phyloP scores from a whole-genome alignment of 371 early-diverging fungal species.

The Chytridium lagenaria region DNA sequence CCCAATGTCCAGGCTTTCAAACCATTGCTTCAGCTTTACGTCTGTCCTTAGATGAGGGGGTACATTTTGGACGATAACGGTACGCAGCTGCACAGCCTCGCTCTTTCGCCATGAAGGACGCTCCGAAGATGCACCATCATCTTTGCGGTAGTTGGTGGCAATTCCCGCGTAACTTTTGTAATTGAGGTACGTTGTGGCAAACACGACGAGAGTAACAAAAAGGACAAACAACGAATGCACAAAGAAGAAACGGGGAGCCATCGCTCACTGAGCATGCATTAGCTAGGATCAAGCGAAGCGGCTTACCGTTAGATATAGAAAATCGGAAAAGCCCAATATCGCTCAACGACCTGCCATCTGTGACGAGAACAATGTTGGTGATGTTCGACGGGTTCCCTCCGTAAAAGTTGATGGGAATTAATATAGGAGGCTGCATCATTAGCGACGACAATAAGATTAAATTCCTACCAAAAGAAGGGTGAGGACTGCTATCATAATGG shows the following conservation, averaged over 20 bases:
- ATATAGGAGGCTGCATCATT: conserved; percentile 30
- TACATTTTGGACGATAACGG: conserved; percentile 50
- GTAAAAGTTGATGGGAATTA: conserved; percentile 46
- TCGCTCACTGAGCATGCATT: conserved; percentile 14
- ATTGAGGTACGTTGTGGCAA: conserved; percentile 34
- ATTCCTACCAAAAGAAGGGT: conserved; percentile 23
- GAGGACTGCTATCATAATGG: conserved; percentile 31
- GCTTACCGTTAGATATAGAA: conserved; percentile 39
- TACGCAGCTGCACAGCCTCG: conserved; percentile 48
- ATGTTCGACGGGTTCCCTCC: conserved; percentile 1
- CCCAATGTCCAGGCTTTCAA: conserved; percentile 45
- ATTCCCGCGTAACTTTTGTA: conserved; percentile 43
- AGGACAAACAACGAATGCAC: conserved; percentile 45
- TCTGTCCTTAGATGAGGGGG: conserved; percentile 42
- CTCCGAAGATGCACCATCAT: conserved; percentile 8
- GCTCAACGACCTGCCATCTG: conserved; percentile 20
- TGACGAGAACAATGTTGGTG: neutral
- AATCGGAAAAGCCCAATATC: conserved; percentile 32
- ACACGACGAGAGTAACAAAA: conserved; percentile 37
- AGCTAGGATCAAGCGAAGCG: neutral
- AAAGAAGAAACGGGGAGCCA: conserved; percentile 25
- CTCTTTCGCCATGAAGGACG: conserved; percentile 39
- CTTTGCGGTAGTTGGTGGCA: conserved; percentile 34
- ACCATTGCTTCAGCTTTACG: conserved; percentile 42
- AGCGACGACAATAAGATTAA: neutral